Evolutionary conservation across 2,329 filamentous ascomycete genomes (phyloP), one percentile per base, ranked within the genome.

Genomic region (Fusarium anthophilum): DNA sequence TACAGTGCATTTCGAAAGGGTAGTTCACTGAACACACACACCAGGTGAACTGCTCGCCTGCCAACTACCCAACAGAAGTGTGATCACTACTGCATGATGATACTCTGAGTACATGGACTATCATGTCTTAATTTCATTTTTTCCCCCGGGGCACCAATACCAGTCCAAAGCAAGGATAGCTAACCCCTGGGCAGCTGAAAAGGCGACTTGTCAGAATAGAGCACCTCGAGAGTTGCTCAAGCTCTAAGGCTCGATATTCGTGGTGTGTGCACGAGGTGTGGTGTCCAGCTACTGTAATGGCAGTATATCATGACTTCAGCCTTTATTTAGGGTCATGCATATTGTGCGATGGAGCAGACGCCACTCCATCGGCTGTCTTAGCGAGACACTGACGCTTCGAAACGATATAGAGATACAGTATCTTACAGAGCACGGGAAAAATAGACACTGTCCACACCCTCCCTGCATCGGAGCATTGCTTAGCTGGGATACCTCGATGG

Each of bases 1-100:
- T 55, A 57, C 54, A 63, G 60, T 30, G 28, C 38, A 51, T 41
- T 24, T 26, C 37, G 43, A 35, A 39, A 43, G 60, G 44, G 45
- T 58, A 41, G 44, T 43, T 18, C 48, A 39, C 43, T 22, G 28
- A 32, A 32, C 20, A 67, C 18, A 30, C 48, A 50, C 41, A 44
- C 41, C 18, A 55, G 51, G 51, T 41, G 35, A 55, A 55, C 26
- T 41, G 37, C 35, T 55, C 22, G 37, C 51, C 26, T 55, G 51
- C 37, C 24, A 26, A n/a, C 45, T 56, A 32, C 54, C 53, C 43
- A 56, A 45, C 50, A 35, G 28, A 54, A 58, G 38, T 61, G 54
- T 51, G 45, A 68, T 68, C 45, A 51, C 50, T 63, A 51, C 63
- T 74, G 71, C 67, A 74, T 69, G 67, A 74, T 69, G 67, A 50